Base-by-base conservation (phyloP, 2,329 filamentous ascomycete species). In the Fusarium pseudonygamai region DNA sequence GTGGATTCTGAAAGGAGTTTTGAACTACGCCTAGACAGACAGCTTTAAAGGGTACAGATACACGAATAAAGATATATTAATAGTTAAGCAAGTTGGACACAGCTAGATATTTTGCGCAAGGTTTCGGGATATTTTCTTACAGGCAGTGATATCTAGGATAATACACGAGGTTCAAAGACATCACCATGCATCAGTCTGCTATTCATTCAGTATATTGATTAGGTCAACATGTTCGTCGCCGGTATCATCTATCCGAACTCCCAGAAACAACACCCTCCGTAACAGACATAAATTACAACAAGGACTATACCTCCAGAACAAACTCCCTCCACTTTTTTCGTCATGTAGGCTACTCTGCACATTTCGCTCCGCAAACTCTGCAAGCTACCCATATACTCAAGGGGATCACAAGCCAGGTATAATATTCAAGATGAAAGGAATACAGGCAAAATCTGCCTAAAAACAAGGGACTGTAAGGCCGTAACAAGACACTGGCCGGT, bases 1-100 rank as follows among this genome's bases (percentile, higher is more conserved):
- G 75, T 97, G 94, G 94, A 88, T 95, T 42, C 79, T 90, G n/a
- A 88, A 87, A 62, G 83, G 82, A 20, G 86, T 87, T 20, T 80
- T 87, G 37, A 87, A 87, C 58, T 87, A 87, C 53, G 76, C 69
- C 3, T 80, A 67, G 70, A 63, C 8, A 67, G 70, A 63, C 8
- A 50, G 10, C 15, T 5, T 4, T 30, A 14, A 11, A 28, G 49
- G 42, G 7, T 55, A 60, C 15, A n/a, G 26, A 73, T 50, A 56
- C 20, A 72, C 50, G 63, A 72, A 32, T 74, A 72, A 74, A 43
- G 67, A 74, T 59, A 69, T 36, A 72, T 39, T 69, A 40, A 72
- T 40, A 56, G 67, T 60, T 57, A 20, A 28, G 30, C 37, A 49
- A 24, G 24, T 47, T 22, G 43, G 32, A 30, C 26, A 37, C 4